phyloP scores from a whole-genome alignment of 441 rosid genomes.

The Bruguiera hainesii region DNA sequence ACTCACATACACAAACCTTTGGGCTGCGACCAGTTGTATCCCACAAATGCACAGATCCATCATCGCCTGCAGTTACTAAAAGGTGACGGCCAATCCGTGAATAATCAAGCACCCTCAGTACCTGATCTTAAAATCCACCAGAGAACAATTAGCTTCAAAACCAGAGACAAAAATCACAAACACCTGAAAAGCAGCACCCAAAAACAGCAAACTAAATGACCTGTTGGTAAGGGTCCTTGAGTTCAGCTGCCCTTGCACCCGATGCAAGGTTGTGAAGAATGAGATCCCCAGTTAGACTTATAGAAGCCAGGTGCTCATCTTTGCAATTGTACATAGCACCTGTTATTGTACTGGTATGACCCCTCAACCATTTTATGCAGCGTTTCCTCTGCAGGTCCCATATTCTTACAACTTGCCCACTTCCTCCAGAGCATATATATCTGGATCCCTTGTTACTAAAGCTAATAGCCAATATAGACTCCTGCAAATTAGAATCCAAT shows the following conservation, averaged over 20 bases:
- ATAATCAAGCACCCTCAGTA: slow-evolving; percentile 90
- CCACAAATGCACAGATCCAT: slow-evolving; percentile 96
- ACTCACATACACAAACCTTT: slow-evolving; percentile 45
- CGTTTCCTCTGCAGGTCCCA: slow-evolving; percentile 95
- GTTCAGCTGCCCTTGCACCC: slow-evolving; percentile 80
- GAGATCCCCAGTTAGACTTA: slow-evolving; percentile 82
- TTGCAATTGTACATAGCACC: slow-evolving; percentile 94
- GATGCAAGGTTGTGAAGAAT: slow-evolving; percentile 92
- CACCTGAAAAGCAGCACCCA: slow-evolving; percentile 13
- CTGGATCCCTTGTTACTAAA: slow-evolving; percentile 88
- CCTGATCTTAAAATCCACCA: slow-evolving; percentile 74
- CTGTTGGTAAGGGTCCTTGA: slow-evolving; percentile 93
- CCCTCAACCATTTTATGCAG: slow-evolving; percentile 89
- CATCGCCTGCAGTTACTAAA: slow-evolving; percentile 94
- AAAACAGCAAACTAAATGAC: slow-evolving; percentile 51
- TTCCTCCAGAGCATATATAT: slow-evolving; percentile 93
- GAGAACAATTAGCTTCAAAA: slow-evolving; percentile 37
- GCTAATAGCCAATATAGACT: slow-evolving; percentile 73
- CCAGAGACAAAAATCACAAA: slow-evolving; percentile 19
- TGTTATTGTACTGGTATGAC: slow-evolving; percentile 80
- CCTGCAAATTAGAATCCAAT: slow-evolving; percentile 43
- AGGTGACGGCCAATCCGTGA: slow-evolving; percentile 84
- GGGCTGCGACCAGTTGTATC: slow-evolving; percentile 89
- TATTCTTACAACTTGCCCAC: slow-evolving; percentile 79
- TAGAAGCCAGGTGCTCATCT: slow-evolving; percentile 95